Evolutionary conservation across 2,329 filamentous ascomycete genomes (phyloP).

Genomic region (Gnomoniopsis sp.): DNA sequence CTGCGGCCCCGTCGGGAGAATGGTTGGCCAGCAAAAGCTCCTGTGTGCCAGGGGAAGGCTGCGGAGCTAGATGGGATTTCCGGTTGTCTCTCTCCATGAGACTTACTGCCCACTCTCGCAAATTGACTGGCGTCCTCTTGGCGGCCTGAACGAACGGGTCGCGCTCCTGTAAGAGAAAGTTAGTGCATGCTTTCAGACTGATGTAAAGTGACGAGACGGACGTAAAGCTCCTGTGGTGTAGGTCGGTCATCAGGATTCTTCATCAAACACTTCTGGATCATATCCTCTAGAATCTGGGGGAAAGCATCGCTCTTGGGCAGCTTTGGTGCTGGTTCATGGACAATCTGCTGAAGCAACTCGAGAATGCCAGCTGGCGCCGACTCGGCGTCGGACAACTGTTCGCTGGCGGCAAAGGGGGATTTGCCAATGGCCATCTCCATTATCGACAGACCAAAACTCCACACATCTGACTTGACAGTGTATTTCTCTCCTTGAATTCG

Average conservation of each 20-base stretch:
- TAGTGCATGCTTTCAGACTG: background rate
- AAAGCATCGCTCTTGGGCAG: conserved; percentile 97
- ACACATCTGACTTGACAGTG: conserved; percentile 97
- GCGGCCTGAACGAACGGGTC: conserved; percentile 95
- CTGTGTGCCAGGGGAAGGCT: conserved; percentile 73
- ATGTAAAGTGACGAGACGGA: conserved; percentile 44
- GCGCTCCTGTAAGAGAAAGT: conserved; percentile 60
- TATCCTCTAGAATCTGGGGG: conserved; percentile 89
- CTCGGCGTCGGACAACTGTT: conserved; percentile 68
- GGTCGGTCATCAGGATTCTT: conserved; percentile 87
- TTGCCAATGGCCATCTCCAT: conserved; percentile 98
- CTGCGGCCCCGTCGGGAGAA: conserved; percentile 50
- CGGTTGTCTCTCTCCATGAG: conserved; percentile 95
- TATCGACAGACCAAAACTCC: conserved; percentile 92
- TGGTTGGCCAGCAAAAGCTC: conserved; percentile 67
- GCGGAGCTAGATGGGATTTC: conserved; percentile 85
- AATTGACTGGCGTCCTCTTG: conserved; percentile 91
- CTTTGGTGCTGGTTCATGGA: conserved; percentile 89
- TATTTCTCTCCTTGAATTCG: conserved; percentile 96
- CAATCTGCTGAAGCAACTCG: conserved; percentile 94
- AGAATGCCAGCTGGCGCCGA: conserved; percentile 90
- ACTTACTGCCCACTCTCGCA: conserved; percentile 88
- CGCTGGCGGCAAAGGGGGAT: conserved; percentile 84
- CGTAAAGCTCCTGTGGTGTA: conserved; percentile 89
- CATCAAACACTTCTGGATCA: conserved; percentile 92